Base-by-base conservation (phyloP, 495 filamentous ascomycete genomes). In the Pyrenopolyporus hunteri region DNA sequence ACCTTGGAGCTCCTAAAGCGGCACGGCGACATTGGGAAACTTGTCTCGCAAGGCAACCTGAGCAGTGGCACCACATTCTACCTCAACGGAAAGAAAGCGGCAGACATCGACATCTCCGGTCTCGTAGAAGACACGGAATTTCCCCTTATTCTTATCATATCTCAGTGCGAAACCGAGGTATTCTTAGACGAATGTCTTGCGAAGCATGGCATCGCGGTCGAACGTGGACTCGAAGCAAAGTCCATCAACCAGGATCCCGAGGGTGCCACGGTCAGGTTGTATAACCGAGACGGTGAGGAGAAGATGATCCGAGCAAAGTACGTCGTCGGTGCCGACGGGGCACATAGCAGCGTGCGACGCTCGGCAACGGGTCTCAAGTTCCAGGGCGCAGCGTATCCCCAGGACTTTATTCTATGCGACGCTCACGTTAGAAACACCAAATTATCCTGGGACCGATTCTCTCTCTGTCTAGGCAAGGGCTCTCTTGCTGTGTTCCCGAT, bases 371-470 rank as follows among this genome's bases (percentile, higher is more conserved):
- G 72, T 9, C 51, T 80, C 11, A 55, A 51, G 7, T 82, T 79
- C 40, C 63, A 77, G 11, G 79, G 79, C 1, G 69, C 64, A 2
- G 55, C 71, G 0, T 81, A 81, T 44, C 68, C 72, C 1, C 73
- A 78, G 28, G 72, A 76, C 19, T 81, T 80, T 42, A 66, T 80
- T 25, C 73, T 81, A 16, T 78, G 76, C 51, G 79, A 81, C 47
- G 68, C 62, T 23, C 43, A 46, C 4, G 49, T 65, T 13, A 50
- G 56, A 20, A 60, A 65, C 33, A n/a, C 62, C 11, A 65, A 42
- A 1, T 16, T 57, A 25, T 7, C 56, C 1, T 60, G 62, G 62
- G 43, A 65, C 14, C 50, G 62, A 4, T 65, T 65, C 10, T 65
- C 62, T 6, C 62, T 65, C 7, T 65, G 62, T 39, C 45, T 65